phyloP scores from a whole-genome alignment of 495 filamentous ascomycete genomes.

The Apiosordaria backusii region DNA sequence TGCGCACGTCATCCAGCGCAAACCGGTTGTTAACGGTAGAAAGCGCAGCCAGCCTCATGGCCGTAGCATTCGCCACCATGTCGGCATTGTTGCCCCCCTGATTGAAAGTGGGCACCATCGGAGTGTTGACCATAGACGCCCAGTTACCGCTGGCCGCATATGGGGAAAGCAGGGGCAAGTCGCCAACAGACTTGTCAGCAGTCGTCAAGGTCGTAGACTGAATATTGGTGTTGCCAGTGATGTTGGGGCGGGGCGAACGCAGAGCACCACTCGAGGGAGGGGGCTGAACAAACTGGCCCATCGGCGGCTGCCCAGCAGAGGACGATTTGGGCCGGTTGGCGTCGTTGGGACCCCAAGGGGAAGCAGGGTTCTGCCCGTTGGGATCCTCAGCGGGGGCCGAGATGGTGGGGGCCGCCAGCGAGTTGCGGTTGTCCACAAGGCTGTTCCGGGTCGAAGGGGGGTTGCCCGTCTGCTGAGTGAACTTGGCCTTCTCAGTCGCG shows the following conservation, averaged over 20 bases:
- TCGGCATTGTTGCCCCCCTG: conserved; percentile 64
- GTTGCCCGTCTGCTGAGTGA: conserved; percentile 88
- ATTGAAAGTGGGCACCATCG: conserved; percentile 85
- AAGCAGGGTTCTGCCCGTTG: conserved; percentile 59
- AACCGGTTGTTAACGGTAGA: conserved; percentile 99
- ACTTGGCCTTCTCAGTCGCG: conserved; percentile 94
- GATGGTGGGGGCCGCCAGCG: conserved; percentile 74
- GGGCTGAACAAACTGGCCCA: conserved; percentile 94
- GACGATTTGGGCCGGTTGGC: conserved; percentile 83
- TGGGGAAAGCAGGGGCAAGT: conserved; percentile 83
- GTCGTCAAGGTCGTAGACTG: conserved; percentile 80
- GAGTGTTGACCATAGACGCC: conserved; percentile 98
- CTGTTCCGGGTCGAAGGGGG: conserved; percentile 94
- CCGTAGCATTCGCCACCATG: conserved; percentile 97
- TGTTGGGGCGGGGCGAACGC: conserved; percentile 71
- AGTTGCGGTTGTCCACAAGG: conserved; percentile 74
- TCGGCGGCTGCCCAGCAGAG: conserved; percentile 72
- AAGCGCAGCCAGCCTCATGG: conserved; percentile 95
- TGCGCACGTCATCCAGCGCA: conserved; percentile 90
- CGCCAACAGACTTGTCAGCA: conserved; percentile 59
- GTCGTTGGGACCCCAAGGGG: conserved; percentile 69
- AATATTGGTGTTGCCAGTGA: conserved; percentile 62
- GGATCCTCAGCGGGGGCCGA: conserved; percentile 56
- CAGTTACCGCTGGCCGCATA: conserved; percentile 88
- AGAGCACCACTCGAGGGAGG: conserved; percentile 74